phyloP scores from a whole-genome alignment of 805 yeast species.

The Starmerella floricola region DNA sequence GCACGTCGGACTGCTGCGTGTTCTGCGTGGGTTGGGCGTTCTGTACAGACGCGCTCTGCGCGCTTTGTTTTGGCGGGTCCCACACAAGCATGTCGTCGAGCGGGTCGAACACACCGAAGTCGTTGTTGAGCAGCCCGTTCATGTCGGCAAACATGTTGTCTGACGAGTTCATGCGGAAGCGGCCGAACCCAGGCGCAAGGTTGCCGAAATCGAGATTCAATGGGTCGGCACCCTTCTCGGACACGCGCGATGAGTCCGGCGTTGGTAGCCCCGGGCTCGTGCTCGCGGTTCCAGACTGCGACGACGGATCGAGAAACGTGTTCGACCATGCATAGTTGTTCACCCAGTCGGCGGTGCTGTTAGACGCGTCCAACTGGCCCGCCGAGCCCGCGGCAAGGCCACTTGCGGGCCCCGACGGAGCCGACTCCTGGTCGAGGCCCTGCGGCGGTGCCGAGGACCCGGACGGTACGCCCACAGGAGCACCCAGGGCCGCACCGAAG shows the following conservation, averaged over 20 bases:
- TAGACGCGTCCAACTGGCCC: neutral
- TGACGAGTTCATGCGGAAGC: conserved; percentile 1
- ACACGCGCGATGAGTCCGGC: no score
- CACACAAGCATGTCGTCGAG: conserved; percentile 24
- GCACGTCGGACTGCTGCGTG: neutral
- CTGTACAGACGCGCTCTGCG: neutral
- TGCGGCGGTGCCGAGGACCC: no score
- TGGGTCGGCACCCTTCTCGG: neutral
- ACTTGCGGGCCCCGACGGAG: no score
- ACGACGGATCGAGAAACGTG: neutral
- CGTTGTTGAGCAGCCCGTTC: conserved; percentile 27
- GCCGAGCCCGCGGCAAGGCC: no score
- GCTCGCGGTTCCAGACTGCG: neutral
- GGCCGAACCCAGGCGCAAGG: conserved; percentile 14
- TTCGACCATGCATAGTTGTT: conserved; percentile 7
- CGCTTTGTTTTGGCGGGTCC: conserved; percentile 8
- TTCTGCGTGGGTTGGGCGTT: neutral
- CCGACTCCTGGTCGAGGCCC: no score
- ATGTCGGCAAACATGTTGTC: conserved; percentile 12
- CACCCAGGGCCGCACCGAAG: no score
- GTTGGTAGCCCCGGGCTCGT: no score
- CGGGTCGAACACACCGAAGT: conserved; percentile 30
- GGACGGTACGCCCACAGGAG: no score
- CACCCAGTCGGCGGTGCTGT: conserved; percentile 9
- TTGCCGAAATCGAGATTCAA: conserved; percentile 17